Evolutionary conservation across 208 protist genomes (phyloP), one percentile per base, ranked within the genome.

Genomic region (Trypanosoma scelopori): DNA sequence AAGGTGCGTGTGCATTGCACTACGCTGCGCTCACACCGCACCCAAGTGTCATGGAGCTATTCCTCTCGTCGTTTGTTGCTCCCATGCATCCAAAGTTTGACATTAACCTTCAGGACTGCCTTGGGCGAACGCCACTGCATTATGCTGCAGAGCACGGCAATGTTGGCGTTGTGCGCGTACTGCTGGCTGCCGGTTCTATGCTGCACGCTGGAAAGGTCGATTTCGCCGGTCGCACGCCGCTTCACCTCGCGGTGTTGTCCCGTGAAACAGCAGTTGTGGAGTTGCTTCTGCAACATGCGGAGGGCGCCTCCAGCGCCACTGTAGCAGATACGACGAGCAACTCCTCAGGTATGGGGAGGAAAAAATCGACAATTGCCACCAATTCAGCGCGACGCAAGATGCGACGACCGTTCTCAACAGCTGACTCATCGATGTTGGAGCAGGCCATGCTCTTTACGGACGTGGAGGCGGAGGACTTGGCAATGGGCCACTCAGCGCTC

Each of bases 1-100:
- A 81, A 20, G 89, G 89, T 3, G 85, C 85, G 13, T 84, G 74
- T n/a, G 85, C 85, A n/a, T 42, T 95, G 32, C 89, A 95, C 69
- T 91, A 90, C 59, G 89, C 85, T 45, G 53, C 76, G 13, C 59
- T 81, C 12, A 76, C 80, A 45, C 53, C 60, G 25, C 67, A 81
- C 43, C 46, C 61, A 32, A 80, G 69, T 50, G 78, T 92, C 20
- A 81, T 92, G 58, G 83, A 89, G 49, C 39, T 90, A 37, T 59
- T 92, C 20, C 51, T 92, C 27, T 73, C 69, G 11, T 23, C 46
- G n/a, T 35, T 66, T 30, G 48, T 50, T 22, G 18, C 43, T 0
- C 49, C 60, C 37, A 12, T 50, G 22, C 9, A 62, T 46, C 5
- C 18, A 30, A 50, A 71, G 41, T 67, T 91, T 37, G 89, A 94